A percentile compares a stretch with the other conserved stretches of the same genome.
Evolutionary conservation across 345 rosid species (phyloP).

Genomic region (Brassica rapa): DNA sequence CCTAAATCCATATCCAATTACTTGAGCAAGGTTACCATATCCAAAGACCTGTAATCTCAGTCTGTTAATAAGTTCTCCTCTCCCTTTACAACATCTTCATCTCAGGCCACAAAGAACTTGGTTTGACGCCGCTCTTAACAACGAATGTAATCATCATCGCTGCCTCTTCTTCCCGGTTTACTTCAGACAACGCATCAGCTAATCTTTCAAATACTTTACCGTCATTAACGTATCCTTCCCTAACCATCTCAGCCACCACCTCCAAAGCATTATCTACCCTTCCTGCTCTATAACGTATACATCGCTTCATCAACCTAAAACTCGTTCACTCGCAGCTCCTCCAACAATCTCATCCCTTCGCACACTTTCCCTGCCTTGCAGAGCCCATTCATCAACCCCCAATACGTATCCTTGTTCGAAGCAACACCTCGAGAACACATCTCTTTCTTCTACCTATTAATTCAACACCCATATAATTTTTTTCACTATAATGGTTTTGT

Average conservation of each 20-base stretch:
- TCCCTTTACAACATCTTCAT: neutral
- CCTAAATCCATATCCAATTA: neutral
- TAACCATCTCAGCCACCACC: constrained; percentile 45
- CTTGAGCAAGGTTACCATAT: neutral
- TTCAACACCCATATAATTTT: no score
- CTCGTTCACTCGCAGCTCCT: constrained; percentile 48
- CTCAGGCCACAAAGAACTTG: constrained; percentile 7
- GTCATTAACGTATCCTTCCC: constrained; percentile 42
- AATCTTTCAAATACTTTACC: constrained; percentile 19
- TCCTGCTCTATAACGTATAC: constrained; percentile 40
- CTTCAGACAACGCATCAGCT: constrained; percentile 34
- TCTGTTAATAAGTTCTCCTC: neutral
- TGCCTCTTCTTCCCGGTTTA: constrained; percentile 27
- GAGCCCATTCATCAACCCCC: constrained; percentile 46
- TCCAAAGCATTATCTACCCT: constrained; percentile 45
- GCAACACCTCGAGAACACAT: constrained; percentile 47
- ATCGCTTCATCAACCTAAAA: constrained; percentile 45
- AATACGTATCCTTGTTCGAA: constrained; percentile 49
- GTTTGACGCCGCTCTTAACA: constrained; percentile 41
- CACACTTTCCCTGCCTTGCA: constrained; percentile 46
- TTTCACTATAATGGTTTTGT: no score
- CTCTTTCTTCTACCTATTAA: neutral
- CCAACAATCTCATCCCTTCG: constrained; percentile 37
- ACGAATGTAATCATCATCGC: constrained; percentile 38
- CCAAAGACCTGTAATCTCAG: neutral